Evolutionary conservation across 768 basidiomycete species (phyloP).

Genomic region (Solioccasus polychromus): DNA sequence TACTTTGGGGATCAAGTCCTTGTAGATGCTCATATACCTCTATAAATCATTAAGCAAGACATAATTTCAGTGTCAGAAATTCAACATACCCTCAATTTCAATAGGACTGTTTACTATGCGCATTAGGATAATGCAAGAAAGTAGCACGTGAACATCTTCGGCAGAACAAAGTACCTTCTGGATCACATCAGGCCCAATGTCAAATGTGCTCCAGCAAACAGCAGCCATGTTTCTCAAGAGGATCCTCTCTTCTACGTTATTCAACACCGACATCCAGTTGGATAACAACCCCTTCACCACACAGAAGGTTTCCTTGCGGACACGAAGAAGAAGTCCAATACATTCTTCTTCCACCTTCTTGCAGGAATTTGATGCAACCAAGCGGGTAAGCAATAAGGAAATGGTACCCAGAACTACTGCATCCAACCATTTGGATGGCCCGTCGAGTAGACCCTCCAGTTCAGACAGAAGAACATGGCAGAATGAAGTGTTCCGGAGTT

Average conservation of each 20-base stretch:
- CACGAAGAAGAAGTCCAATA: not conserved
- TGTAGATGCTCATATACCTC: too few species aligned
- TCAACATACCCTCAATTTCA: too few species aligned
- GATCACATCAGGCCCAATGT: not conserved
- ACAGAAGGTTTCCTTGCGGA: not conserved
- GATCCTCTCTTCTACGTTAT: not conserved
- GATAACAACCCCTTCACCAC: not conserved
- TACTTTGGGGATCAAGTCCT: too few species aligned
- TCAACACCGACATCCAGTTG: not conserved
- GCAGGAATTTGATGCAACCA: not conserved
- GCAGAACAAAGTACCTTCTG: conserved; percentile 6
- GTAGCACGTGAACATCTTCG: conserved; percentile 12
- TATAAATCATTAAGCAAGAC: not conserved
- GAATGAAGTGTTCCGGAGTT: not conserved
- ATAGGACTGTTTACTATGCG: conserved; percentile 13
- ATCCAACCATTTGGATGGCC: conserved; percentile 20
- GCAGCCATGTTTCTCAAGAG: not conserved
- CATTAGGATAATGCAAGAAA: conserved; percentile 25
- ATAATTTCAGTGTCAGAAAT: not conserved
- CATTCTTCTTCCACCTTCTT: not conserved
- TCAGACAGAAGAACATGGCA: not conserved
- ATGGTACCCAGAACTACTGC: conserved; percentile 26
- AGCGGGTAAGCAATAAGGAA: conserved; percentile 20
- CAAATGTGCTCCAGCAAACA: not conserved
- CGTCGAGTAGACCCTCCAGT: not conserved